Base-by-base conservation (phyloP, 1,284 basidiomycete species). In the Tilletiaria anomala region DNA sequence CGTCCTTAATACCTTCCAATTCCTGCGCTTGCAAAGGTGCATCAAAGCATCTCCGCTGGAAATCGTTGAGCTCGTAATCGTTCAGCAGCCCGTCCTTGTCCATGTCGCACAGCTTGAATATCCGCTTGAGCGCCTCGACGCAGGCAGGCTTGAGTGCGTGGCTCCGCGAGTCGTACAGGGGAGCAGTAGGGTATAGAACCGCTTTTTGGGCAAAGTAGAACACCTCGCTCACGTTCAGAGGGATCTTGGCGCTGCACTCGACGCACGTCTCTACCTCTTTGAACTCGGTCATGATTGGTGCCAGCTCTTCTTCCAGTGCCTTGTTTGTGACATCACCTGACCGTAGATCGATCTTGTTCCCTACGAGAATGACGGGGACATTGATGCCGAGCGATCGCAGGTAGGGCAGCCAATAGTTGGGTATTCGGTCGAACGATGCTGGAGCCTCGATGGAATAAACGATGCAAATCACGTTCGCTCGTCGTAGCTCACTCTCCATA, bases 201-300 rank as follows among this genome's bases (percentile, higher is more conserved):
- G 93, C 93, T 67, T 94, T 96, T 70, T 94, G 91, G 1, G 93
- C 91, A 68, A 94, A 96, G 69, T 93, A 96, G 71, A 97, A 93
- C n/a, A 94, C 86, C 68, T 94, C 91, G 22, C 87, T 89, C 38
- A 97, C 82, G 70, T 97, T 97, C 80, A 61, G 53, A 8, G 51
- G 52, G 19, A 61, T 72, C 58, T 82, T 80, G 0, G 89, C 88
- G 8, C 86, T 91, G 66, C 88, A 93, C 70, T 96, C 91, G 23
- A 97, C 84, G 60, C 89, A 96, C 19, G 91, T 96, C 69, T 97
- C 89, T 39, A 96, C 87, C 35, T 64, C 63, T 38, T 63, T 61
- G 51, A 66, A 66, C 42, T 66, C 63, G 34, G 53, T 51, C 63
- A 66, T 66, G 37, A 66, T 50, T 6, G 63, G 63, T 2, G 59